Percentiles rank a stretch among this genome's conserved stretches.
phyloP scores from a whole-genome alignment of 139 green algal genomes.

The Picochlorum sp. region DNA sequence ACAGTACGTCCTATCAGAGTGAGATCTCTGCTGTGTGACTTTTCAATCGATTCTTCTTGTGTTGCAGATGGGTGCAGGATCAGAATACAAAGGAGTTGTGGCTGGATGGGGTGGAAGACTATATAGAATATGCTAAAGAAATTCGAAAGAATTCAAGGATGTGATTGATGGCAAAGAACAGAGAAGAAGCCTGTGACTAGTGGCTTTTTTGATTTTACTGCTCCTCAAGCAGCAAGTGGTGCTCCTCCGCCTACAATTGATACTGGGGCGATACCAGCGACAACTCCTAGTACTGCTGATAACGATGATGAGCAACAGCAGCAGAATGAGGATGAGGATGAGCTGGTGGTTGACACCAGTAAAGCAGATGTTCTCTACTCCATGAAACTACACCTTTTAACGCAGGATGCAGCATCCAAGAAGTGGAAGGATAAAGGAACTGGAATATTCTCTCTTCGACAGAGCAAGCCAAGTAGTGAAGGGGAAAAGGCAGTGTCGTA shows the following conservation, averaged over 20 bases:
- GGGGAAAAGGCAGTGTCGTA: conserved; percentile 6
- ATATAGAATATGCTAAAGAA: conserved; percentile 32
- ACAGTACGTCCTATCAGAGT: conserved; percentile 3
- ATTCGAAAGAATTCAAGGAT: conserved; percentile 41
- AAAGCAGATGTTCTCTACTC: conserved; percentile 23
- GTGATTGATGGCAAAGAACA: conserved; percentile 20
- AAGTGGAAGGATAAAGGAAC: conserved; percentile 32
- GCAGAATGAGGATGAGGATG: conserved; percentile 10
- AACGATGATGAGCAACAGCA: conserved; percentile 1
- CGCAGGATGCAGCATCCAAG: conserved; percentile 10
- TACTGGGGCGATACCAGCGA: not conserved
- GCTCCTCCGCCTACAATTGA: not conserved
- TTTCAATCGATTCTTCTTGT: not conserved
- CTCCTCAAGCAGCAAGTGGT: not conserved
- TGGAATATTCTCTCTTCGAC: conserved; percentile 30
- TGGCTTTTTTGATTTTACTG: not conserved
- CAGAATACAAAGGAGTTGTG: conserved; percentile 27
- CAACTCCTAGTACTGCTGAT: conserved; percentile 8
- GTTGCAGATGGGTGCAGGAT: conserved; percentile 31
- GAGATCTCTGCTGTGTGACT: not conserved
- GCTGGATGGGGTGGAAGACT: conserved; percentile 40
- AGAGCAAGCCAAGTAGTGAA: conserved; percentile 9
- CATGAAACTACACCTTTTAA: conserved; percentile 17
- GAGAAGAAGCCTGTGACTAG: not conserved
- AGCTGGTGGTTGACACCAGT: conserved; percentile 12